Evolutionary conservation across 768 basidiomycete species (phyloP), one percentile per base, ranked within the genome.

Genomic region (Sarcodon sp.): DNA sequence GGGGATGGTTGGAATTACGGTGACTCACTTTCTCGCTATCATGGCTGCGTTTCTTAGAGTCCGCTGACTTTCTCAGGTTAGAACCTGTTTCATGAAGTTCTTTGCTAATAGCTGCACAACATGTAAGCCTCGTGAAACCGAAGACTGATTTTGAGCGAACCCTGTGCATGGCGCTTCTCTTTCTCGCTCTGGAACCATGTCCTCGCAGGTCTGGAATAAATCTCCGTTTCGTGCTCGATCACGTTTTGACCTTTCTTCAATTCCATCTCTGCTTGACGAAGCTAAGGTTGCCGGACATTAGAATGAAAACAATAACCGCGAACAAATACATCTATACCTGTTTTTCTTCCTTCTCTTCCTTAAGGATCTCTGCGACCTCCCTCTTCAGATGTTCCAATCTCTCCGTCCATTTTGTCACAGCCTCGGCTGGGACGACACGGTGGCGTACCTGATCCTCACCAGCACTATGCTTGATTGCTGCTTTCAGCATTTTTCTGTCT

Each of bases 111-210:
- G 76, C 93, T 96, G 55, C 49, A 46, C 35, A 34, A 33, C 31
- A 36, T 33, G 35, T 33, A 44, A 51, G 33, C 7, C 35, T 45
- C 10, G 21, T 37, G 10, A 18, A 38, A n/a, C 27, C 33, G 36
- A 50, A 44, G 46, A 35, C 43, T 45, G 45, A 15, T 12, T 34
- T 37, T 35, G 37, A 35, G 55, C 47, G 6, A 52, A 94, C 92
- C 83, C 77, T 83, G 78, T 4, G 90, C 75, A 51, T 75, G 77
- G 52, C 71, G 64, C 67, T 87, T 97, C 57, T 96, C 90, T 62
- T 83, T 86, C 49, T 73, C 70, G 7, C 74, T 79, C 66, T 97
- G 96, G 74, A 99, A 99, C 96, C 96, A 99, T n/a, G 92, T 97
- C 56, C 94, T 76, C 13, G 91, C 90, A 5, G 96, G 96, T 50